phyloP scores from a whole-genome alignment of 495 filamentous ascomycete species.

The Entonaema liquescens region DNA sequence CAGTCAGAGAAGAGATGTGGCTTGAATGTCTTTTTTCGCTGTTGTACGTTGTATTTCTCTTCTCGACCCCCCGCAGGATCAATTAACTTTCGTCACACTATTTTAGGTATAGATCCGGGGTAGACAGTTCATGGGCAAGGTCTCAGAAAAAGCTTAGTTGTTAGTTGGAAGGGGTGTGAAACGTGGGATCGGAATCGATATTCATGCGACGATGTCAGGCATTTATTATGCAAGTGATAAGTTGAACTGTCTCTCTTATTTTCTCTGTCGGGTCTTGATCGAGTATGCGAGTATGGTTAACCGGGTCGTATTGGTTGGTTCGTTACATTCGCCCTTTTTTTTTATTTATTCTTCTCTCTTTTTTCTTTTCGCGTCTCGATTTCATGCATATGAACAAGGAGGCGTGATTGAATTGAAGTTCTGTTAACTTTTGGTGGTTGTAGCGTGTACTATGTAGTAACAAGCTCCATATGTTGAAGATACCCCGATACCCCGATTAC shows the following conservation, averaged over 20 bases:
- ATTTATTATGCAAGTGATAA: slow-evolving; percentile 6
- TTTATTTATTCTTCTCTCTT: neutral
- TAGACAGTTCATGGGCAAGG: slow-evolving; percentile 27
- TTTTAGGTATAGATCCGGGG: slow-evolving; percentile 29
- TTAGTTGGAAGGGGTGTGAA: slow-evolving; percentile 35
- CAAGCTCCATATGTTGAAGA: slow-evolving; percentile 11
- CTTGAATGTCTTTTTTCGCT: neutral
- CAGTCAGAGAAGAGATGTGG: neutral
- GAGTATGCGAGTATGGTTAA: neutral
- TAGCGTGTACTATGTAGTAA: neutral
- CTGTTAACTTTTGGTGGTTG: neutral
- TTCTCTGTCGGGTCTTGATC: neutral
- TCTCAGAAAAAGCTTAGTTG: slow-evolving; percentile 25
- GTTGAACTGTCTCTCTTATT: neutral
- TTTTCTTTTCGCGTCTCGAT: slow-evolving; percentile 4
- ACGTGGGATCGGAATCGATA: slow-evolving; percentile 35
- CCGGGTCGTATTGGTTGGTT: too few species aligned
- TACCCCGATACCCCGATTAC: neutral
- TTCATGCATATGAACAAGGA: slow-evolving; percentile 1
- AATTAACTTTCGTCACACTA: slow-evolving; percentile 19
- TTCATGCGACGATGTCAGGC: slow-evolving; percentile 33
- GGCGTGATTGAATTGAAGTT: neutral
- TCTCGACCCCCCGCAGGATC: slow-evolving; percentile 22
- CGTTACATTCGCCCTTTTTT: too few species aligned
- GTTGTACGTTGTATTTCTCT: neutral